Evolutionary conservation across 345 rosid genomes (phyloP).

Genomic region (Eucalyptus shirleyi): DNA sequence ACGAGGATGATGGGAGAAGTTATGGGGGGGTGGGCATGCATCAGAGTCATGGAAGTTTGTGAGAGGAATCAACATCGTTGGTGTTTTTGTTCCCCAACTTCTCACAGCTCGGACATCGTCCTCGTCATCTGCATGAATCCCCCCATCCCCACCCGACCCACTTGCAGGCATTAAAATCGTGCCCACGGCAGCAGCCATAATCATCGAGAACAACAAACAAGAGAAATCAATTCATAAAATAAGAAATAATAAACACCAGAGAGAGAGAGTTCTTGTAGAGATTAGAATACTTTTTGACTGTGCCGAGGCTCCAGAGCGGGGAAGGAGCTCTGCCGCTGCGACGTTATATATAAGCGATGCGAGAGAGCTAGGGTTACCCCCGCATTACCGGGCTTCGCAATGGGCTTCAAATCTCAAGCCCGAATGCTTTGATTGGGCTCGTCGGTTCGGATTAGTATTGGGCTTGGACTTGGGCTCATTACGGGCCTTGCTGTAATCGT

Average conservation of each 20-base stretch:
- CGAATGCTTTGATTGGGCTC: not conserved
- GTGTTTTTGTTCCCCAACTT: not conserved
- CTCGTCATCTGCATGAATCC: not conserved
- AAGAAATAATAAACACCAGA: not conserved
- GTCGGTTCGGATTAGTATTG: not conserved
- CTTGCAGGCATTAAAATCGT: not conserved
- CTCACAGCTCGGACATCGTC: not conserved
- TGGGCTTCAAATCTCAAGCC: not conserved
- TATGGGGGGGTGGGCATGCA: not conserved
- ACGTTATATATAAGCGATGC: not conserved
- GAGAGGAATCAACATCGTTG: not conserved
- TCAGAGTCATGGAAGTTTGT: slow-evolving; percentile 54
- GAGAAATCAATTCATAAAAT: not conserved
- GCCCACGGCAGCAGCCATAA: not conserved
- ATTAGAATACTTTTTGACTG: not conserved
- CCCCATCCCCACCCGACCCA: not conserved
- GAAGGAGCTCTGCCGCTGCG: not conserved
- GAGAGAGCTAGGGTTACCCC: not conserved
- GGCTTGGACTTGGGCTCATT: not conserved
- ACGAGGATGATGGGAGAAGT: not conserved
- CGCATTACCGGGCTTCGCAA: not conserved
- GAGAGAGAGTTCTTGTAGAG: not conserved
- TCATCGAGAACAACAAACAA: not conserved
- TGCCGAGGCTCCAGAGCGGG: not conserved
- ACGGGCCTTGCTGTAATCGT: not conserved